phyloP scores from a whole-genome alignment of 1,139 yeast genomes.

The Hansenula anomala region DNA sequence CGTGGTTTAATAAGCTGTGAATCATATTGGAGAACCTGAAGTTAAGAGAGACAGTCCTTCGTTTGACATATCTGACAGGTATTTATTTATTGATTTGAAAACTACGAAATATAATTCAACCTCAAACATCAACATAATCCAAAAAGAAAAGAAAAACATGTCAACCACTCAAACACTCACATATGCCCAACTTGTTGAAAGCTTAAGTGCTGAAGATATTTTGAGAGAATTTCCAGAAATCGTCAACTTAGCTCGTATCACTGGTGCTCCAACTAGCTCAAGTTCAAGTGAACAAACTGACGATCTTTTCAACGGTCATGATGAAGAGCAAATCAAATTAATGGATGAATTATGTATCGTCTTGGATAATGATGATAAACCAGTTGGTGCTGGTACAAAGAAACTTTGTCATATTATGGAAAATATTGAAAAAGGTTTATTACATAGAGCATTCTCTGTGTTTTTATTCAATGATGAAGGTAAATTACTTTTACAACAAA shows the following conservation, averaged over 20 bases:
- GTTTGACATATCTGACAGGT: no score
- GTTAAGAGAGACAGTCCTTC: no score
- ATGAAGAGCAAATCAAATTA: conserved; percentile 85
- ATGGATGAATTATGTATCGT: conserved; percentile 98
- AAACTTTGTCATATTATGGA: conserved; percentile 88
- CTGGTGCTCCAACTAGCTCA: conserved; percentile 23
- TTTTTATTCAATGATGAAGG: conserved; percentile 78
- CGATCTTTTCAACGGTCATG: conserved; percentile 71
- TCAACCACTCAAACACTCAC: conserved; percentile 12
- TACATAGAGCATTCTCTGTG: conserved; percentile 95
- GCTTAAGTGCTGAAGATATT: conserved; percentile 44
- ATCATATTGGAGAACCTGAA: no score
- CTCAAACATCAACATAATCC: neutral
- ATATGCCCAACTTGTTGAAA: conserved; percentile 51
- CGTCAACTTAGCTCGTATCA: conserved; percentile 31
- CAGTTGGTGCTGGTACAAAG: conserved; percentile 92
- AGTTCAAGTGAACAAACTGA: conserved; percentile 24
- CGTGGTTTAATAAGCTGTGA: no score
- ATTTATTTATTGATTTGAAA: neutral
- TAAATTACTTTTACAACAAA: conserved; percentile 79
- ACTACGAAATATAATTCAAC: no score
- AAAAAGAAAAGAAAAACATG: neutral
- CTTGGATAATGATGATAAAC: conserved; percentile 78
- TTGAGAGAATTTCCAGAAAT: conserved; percentile 60
- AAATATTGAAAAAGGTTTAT: conserved; percentile 76